Base-by-base conservation (phyloP, 1,139 yeast genomes). In the Nakaseomyces kungkrabaensis region DNA sequence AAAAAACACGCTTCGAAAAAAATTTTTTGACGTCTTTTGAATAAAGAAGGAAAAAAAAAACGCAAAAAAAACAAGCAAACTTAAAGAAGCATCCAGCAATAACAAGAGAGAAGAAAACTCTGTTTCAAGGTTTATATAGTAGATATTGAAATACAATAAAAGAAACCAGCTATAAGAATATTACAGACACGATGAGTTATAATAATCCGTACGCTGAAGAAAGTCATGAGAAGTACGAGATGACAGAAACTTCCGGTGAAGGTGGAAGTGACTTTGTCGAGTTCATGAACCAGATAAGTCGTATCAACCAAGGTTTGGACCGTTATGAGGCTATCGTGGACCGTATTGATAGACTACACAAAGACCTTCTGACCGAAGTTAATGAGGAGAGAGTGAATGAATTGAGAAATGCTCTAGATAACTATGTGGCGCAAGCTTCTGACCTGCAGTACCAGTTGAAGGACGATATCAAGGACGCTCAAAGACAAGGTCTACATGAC, bases 241-340 rank as follows among this genome's bases (percentile, higher is more conserved):
- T 52, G 54, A 43, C 51, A 43, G 46, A 45, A 25, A 32, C 13
- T 40, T 47, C 40, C 25, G 51, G 48, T 48, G 51, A 37, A 45
- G 54, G 41, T 10, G 49, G 61, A 46, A 74, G 73, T 53, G 92
- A 83, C 64, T 84, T 85, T 69, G 85, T 83, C 51, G 75, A 76
- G 50, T 90, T 85, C 68, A 89, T 90, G 83, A 78, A 81, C 60
- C 87, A 85, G 63, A 81, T 92, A 57, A 92, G 86, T 65, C 82
- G 79, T 60, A 81, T 92, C 67, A 87, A 89, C 72, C 79, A 79
- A 59, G 82, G 82, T 62, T 78, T 92, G 60, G 88, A 83, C 59
- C 86, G 83, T 66, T 92, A 89, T 71, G 82, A 85, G 60, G 82
- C 75, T 58, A 70, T 88, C 63, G 81, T 92, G 59, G 82, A 83